Conservation (phyloP, 2,329 filamentous ascomycete species). For the Didymella sp. region DNA sequence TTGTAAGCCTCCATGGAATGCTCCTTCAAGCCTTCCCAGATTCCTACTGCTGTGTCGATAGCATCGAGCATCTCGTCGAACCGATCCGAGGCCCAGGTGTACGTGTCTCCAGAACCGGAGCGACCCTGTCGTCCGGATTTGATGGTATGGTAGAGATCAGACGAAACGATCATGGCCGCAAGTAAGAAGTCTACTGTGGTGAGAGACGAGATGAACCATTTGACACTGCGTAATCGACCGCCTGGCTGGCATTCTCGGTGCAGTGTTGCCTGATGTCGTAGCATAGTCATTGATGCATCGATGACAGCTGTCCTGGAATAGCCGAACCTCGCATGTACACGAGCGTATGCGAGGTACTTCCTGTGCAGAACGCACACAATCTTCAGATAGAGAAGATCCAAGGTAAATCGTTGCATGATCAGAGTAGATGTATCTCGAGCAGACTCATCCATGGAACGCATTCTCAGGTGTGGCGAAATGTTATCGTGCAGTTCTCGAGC, state of each 20-base stretch:
- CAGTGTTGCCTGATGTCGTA: slow-evolving; percentile 78
- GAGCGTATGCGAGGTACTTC: slow-evolving; percentile 79
- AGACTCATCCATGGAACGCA: slow-evolving; percentile 76
- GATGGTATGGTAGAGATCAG: slow-evolving; percentile 79
- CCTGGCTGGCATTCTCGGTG: slow-evolving; percentile 75
- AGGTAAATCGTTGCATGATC: slow-evolving; percentile 81
- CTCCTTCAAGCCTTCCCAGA: slow-evolving; percentile 81
- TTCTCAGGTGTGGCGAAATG: slow-evolving; percentile 79
- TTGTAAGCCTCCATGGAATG: slow-evolving; percentile 90
- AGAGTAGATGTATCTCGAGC: slow-evolving; percentile 71
- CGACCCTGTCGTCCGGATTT: slow-evolving; percentile 51
- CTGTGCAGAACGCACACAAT: slow-evolving; percentile 88
- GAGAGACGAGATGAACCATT: slow-evolving; percentile 80
- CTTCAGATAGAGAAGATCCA: slow-evolving; percentile 88
- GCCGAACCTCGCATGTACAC: slow-evolving; percentile 77
- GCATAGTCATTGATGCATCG: slow-evolving; percentile 82
- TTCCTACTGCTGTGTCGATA: slow-evolving; percentile 74
- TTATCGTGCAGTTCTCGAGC: slow-evolving; percentile 66
- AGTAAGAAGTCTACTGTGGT: slow-evolving; percentile 86
- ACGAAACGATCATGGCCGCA: slow-evolving; percentile 81
- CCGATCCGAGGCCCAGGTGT: slow-evolving; percentile 56
- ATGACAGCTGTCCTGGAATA: slow-evolving; percentile 85
- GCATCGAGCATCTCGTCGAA: slow-evolving; percentile 77
- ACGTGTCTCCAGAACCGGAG: slow-evolving; percentile 46
- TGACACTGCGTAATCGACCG: slow-evolving; percentile 74